Percentiles rank a stretch among this genome's conserved stretches.
phyloP scores from a whole-genome alignment of 2,329 filamentous ascomycete species.

The Penicillium vulpinum region DNA sequence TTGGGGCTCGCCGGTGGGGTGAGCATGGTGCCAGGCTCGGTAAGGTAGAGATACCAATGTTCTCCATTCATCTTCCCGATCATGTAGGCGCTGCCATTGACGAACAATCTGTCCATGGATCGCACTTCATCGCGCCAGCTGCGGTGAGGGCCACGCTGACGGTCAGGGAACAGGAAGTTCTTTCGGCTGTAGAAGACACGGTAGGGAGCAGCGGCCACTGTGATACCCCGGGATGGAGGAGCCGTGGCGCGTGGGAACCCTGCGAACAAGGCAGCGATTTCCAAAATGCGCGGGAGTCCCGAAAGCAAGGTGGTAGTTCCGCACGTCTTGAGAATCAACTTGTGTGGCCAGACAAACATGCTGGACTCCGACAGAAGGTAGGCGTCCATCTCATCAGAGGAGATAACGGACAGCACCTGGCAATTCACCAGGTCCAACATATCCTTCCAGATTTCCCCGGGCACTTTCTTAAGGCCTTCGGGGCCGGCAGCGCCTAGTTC shows the following conservation, averaged over 20 bases:
- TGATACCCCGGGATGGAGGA: conserved; percentile 64
- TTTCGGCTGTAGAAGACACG: conserved; percentile 98
- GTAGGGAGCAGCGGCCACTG: conserved; percentile 81
- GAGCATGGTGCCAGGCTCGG: conserved; percentile 74
- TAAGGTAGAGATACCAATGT: conserved; percentile 98
- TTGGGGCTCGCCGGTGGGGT: conserved; percentile 79
- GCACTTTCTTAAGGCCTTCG: conserved; percentile 81
- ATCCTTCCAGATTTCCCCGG: conserved; percentile 82
- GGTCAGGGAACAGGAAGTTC: conserved; percentile 95
- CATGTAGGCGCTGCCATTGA: conserved; percentile 95
- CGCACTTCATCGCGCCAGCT: conserved; percentile 98
- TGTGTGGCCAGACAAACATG: conserved; percentile 99
- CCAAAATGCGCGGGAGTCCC: conserved; percentile 84
- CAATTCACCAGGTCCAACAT: conserved; percentile 99
- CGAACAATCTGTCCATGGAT: conserved; percentile 87
- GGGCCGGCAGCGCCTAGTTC: conserved; percentile 67
- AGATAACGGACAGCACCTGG: conserved; percentile 92
- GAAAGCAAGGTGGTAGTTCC: conserved; percentile 92
- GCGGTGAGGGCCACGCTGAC: conserved; percentile 88
- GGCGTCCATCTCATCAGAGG: conserved; percentile 91
- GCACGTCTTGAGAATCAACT: conserved; percentile 97
- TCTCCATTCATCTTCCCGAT: conserved; percentile 99
- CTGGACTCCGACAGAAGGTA: conserved; percentile 97
- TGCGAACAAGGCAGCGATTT: conserved; percentile 82
- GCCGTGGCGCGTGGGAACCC: conserved; percentile 84